phyloP scores from a whole-genome alignment of 2,329 filamentous ascomycete species.

The Nigrospora oryzae region DNA sequence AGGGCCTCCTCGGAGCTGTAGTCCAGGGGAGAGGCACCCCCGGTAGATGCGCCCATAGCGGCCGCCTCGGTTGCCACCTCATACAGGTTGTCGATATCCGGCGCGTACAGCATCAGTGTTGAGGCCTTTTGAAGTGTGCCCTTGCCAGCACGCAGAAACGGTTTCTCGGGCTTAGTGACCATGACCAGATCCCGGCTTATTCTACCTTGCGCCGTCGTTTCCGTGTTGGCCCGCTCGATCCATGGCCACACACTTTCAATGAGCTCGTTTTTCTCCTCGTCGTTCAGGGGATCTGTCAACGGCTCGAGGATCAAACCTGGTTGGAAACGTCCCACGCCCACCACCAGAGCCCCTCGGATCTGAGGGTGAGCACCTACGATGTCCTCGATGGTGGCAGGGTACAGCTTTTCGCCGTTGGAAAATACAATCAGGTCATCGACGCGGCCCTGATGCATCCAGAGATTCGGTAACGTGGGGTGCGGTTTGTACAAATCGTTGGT shows the following conservation, averaged over 20 bases:
- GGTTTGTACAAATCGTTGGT: conserved; percentile 14
- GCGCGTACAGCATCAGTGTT: background rate
- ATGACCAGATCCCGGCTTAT: background rate
- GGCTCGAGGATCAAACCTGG: conserved; percentile 40
- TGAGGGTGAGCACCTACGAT: conserved; percentile 26
- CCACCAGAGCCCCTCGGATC: conserved; percentile 32
- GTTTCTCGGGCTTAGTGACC: background rate
- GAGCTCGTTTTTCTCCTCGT: conserved; percentile 17
- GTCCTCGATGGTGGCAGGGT: conserved; percentile 19
- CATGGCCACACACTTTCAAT: conserved; percentile 35
- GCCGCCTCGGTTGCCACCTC: conserved; percentile 6
- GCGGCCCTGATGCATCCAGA: conserved; percentile 17
- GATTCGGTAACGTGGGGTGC: conserved; percentile 13
- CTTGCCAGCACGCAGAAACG: background rate
- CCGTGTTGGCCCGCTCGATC: conserved; percentile 31
- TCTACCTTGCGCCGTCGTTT: conserved; percentile 32
- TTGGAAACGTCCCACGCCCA: conserved; percentile 37
- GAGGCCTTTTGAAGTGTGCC: background rate
- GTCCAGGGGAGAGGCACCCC: conserved; percentile 17
- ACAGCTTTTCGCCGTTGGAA: conserved; percentile 20
- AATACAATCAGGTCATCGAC: conserved; percentile 22
- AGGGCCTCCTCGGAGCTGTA: conserved; percentile 18
- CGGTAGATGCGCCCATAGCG: conserved; percentile 9
- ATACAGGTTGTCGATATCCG: background rate
- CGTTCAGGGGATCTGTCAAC: conserved; percentile 9